Percentiles rank a stretch among this genome's conserved stretches.
Conservation (phyloP, 371 early-diverging fungal species). For the Syncephalastrum racemosum region DNA sequence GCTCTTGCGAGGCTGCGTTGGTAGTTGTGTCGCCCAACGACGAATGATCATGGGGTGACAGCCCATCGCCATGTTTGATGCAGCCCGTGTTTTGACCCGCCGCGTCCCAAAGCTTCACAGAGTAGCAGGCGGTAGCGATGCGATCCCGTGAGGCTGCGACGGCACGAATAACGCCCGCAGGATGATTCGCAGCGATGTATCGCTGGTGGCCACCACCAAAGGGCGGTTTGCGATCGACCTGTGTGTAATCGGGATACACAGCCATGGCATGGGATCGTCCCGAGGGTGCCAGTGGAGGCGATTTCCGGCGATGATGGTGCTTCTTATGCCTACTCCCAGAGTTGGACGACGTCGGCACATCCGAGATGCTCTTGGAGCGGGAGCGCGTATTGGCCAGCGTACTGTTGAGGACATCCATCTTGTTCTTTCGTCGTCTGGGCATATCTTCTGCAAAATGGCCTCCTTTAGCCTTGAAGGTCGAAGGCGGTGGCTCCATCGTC, state of each 20-base stretch:
- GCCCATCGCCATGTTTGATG: background rate
- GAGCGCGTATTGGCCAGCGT: too few relatives aligned
- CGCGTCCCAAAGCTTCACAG: constrained; percentile 18
- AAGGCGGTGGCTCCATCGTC: too few relatives aligned
- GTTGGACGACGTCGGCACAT: background rate
- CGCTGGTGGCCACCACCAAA: constrained; percentile 5
- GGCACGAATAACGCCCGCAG: constrained; percentile 12
- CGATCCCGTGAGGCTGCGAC: constrained; percentile 8
- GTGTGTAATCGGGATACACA: constrained; percentile 17
- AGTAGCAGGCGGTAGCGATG: constrained; percentile 22
- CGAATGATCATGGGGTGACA: constrained; percentile 1
- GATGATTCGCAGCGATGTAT: constrained; percentile 7
- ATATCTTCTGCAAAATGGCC: too few relatives aligned
- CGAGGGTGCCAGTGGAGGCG: too few relatives aligned
- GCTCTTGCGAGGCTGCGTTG: background rate
- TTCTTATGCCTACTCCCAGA: background rate
- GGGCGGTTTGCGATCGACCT: constrained; percentile 18
- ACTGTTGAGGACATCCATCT: too few relatives aligned
- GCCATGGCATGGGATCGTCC: too few relatives aligned
- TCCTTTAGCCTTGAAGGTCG: too few relatives aligned
- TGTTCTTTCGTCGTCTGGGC: too few relatives aligned
- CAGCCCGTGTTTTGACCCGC: background rate
- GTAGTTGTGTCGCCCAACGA: background rate
- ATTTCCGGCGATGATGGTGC: background rate
- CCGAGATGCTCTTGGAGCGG: background rate